Evolutionary conservation across 352 stramenopile genomes (phyloP), one percentile per base, ranked within the genome.

Genomic region (Phytopythium ostracodes): DNA sequence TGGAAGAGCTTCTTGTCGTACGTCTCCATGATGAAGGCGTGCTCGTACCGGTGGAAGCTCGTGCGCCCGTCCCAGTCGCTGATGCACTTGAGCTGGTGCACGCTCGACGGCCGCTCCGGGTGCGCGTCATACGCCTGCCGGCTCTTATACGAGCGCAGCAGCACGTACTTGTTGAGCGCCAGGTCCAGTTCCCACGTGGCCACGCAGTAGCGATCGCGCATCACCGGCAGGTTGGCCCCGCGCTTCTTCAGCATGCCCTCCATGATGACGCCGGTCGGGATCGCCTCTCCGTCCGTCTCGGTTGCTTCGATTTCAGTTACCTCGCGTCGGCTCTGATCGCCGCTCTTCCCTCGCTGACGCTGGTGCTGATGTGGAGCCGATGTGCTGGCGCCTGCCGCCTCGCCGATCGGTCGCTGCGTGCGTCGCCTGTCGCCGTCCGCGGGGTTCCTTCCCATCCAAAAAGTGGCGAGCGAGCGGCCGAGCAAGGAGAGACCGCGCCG

Each of bases 191-290:
- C 80, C 70, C 70, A 87, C 70, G 78, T 84, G n/a, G 81, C 81
- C 52, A 92, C 81, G 61, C 84, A 92, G 67, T 94, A 94, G 42
- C 84, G 80, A 59, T 90, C 78, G 61, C 82, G 84, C 86, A 94
- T 94, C 22, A 92, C 73, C 1, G 80, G 79, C 77, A 92, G 74
- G 20, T 80, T 88, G 20, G 66, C 70, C 56, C 70, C 74, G 49
- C 86, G 80, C 59, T 92, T 91, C 72, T 91, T 92, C 15, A 94
- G 70, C 42, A 67, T 53, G 15, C 86, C 84, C 56, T 94, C 82
- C 76, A 91, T 87, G 35, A 72, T 56, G 5, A 65, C 56, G 22
- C 25, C 27, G 50, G 24, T 56, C 50, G 15, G n/a, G n/a, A n/a
- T 11, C 11, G 38, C 33, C 14, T 20, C 29, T 24, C 50, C 20